These are phyloP conservation scores for Rhizodiscina lignyota DNA, from an alignment of 495 filamentous ascomycete genomes.

Conservation along the genomic window DNA sequence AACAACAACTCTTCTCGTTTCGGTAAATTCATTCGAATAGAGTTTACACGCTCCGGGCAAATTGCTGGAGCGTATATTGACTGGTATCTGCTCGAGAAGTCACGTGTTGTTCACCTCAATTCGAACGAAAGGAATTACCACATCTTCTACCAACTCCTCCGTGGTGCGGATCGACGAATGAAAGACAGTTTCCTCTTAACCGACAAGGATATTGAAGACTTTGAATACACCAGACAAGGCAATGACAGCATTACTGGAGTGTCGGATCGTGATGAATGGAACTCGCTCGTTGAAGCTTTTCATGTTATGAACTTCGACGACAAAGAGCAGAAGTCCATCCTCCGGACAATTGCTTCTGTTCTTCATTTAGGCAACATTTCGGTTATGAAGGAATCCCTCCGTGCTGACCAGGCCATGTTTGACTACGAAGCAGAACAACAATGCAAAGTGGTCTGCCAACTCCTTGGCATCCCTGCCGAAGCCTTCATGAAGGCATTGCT, in stretches of 20 bases:
- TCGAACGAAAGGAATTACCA: conserved; percentile 88
- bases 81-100: conserved; percentile 97
- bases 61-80: conserved; percentile 95
- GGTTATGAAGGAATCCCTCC: conserved; percentile 73
- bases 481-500: conserved; percentile 76
- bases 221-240: conserved; percentile 77
- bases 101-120: conserved; percentile 78
- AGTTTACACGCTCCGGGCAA: conserved; percentile 78
- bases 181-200: conserved; percentile 61
- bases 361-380: conserved; percentile 87
- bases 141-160: conserved; percentile 89
- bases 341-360: conserved; percentile 79
- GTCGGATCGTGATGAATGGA: conserved; percentile 85
- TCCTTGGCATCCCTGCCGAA: conserved; percentile 71
- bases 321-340: conserved; percentile 64
- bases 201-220: conserved; percentile 61
- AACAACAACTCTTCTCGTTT: conserved; percentile 99
- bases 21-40: conserved; percentile 97
- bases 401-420: conserved; percentile 79
- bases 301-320: conserved; percentile 86
- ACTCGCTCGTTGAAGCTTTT: conserved; percentile 78
- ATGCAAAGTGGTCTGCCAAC: conserved; percentile 58
- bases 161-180: conserved; percentile 57
- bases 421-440: conserved; percentile 52
- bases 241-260: conserved; percentile 84